These are phyloP conservation scores for Albatrellus ellisii DNA, from an alignment of 768 basidiomycete genomes.

Conservation along the genomic window DNA sequence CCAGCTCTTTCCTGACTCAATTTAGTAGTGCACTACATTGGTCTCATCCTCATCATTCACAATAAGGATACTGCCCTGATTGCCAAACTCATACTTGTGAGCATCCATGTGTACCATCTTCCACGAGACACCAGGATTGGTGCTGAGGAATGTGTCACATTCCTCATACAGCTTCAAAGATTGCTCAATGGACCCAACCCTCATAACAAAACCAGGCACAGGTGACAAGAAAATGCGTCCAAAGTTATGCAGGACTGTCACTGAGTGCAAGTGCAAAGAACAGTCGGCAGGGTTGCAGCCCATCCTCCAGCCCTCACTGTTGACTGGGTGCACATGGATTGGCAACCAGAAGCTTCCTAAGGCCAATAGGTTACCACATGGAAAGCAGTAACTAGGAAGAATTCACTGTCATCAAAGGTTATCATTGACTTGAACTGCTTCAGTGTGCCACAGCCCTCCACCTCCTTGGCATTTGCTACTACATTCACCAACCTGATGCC, in stretches of 20 bases:
- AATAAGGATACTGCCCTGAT: slow-evolving; percentile 69
- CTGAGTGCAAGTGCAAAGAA: slow-evolving; percentile 85
- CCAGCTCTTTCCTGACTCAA: slow-evolving; percentile 79
- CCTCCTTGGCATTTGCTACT: slow-evolving; percentile 74
- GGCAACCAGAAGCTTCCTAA: too few species aligned
- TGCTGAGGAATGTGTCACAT: slow-evolving; percentile 88
- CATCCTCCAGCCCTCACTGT: slow-evolving; percentile 47
- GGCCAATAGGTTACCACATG: too few species aligned
- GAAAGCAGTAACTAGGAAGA: too few species aligned
- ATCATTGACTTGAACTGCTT: slow-evolving; percentile 71
- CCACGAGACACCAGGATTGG: slow-evolving; percentile 84
- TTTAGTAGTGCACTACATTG: slow-evolving; percentile 60
- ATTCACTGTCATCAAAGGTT: slow-evolving; percentile 79
- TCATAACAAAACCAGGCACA: slow-evolving; percentile 92
- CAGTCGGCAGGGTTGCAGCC: slow-evolving; percentile 59
- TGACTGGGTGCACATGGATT: slow-evolving; percentile 41
- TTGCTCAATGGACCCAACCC: slow-evolving; percentile 77
- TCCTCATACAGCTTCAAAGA: slow-evolving; percentile 62
- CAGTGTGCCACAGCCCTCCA: slow-evolving; percentile 51
- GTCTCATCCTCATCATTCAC: slow-evolving; percentile 78
- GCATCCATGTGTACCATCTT: slow-evolving; percentile 59
- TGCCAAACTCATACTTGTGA: slow-evolving; percentile 95
- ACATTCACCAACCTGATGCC: slow-evolving; percentile 88
- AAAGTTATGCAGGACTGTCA: slow-evolving; percentile 85
- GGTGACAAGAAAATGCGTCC: slow-evolving; percentile 91